Evolutionary conservation across 139 green algal species (phyloP).

Genomic region (Asterochloris erici): DNA sequence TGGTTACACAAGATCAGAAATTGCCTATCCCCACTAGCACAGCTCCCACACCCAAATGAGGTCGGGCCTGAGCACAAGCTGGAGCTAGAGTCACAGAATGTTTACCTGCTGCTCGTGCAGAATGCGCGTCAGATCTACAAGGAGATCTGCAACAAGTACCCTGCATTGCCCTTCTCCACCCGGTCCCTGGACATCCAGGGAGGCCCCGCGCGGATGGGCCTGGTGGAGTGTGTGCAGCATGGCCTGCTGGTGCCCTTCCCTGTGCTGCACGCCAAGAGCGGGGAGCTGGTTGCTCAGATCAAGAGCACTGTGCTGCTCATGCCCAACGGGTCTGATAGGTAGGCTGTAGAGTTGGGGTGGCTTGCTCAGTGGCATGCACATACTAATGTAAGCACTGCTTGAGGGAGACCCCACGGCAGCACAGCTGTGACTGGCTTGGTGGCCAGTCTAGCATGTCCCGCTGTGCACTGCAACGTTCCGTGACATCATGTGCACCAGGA

Average conservation of each 20-base stretch:
- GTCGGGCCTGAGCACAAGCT: too few relatives aligned
- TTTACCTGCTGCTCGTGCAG: background rate
- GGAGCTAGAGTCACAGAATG: too few relatives aligned
- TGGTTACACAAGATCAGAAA: too few relatives aligned
- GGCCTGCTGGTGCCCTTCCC: conserved; percentile 93
- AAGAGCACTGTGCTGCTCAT: conserved; percentile 98
- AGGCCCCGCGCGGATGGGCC: conserved; percentile 52
- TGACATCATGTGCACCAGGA: background rate
- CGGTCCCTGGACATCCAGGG: conserved; percentile 46
- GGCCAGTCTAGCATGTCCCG: background rate
- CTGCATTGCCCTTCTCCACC: conserved; percentile 91
- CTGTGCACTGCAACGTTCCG: background rate
- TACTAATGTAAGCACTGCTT: background rate
- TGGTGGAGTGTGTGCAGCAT: conserved; percentile 93
- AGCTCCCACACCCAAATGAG: too few relatives aligned
- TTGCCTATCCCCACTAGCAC: too few relatives aligned
- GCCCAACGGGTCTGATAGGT: conserved; percentile 85
- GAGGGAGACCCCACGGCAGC: background rate
- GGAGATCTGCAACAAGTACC: conserved; percentile 83
- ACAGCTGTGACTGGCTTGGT: background rate
- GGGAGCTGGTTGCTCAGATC: conserved; percentile 67
- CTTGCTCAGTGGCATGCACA: background rate
- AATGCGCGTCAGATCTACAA: conserved; percentile 14
- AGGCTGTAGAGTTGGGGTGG: conserved; percentile 51
- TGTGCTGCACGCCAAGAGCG: conserved; percentile 91